These are phyloP conservation scores for Geoglossum cookeanum DNA, from an alignment of 2,329 filamentous ascomycete species.

Conservation along the genomic window DNA sequence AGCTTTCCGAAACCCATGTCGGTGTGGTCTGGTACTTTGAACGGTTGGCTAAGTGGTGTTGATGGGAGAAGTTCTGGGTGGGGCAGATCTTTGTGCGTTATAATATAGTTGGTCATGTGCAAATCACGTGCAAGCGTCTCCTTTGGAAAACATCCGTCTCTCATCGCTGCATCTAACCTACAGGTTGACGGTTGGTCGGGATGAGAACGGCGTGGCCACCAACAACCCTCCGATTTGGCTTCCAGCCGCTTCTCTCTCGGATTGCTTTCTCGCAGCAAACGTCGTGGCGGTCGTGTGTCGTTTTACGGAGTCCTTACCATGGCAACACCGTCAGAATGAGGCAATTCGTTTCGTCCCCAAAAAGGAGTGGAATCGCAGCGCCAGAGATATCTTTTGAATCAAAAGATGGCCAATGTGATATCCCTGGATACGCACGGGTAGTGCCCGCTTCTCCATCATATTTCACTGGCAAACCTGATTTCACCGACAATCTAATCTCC, in stretches of 20 bases:
- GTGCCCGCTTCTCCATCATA: slow-evolving; percentile 82
- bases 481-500: slow-evolving; percentile 66
- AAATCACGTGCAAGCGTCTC: neutral
- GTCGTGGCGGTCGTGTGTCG: neutral
- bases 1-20: slow-evolving; percentile 91
- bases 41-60: slow-evolving; percentile 3
- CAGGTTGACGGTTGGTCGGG: neutral
- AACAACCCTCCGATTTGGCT: neutral
- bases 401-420: neutral
- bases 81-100: slow-evolving; percentile 3
- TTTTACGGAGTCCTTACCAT: neutral
- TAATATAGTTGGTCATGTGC: neutral
- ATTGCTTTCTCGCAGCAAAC: neutral
- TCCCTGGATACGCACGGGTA: slow-evolving; percentile 34
- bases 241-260: neutral
- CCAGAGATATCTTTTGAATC: slow-evolving; percentile 16
- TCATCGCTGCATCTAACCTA: neutral
- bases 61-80: slow-evolving; percentile 3
- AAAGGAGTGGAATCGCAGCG: slow-evolving; percentile 12
- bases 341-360: neutral
- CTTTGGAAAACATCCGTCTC: neutral
- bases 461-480: slow-evolving; percentile 69
- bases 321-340: neutral
- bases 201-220: neutral
- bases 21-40: neutral